Evolutionary conservation across 495 filamentous ascomycete species (phyloP), one percentile per base, ranked within the genome.

Genomic region (Aspergillus nanangensis): DNA sequence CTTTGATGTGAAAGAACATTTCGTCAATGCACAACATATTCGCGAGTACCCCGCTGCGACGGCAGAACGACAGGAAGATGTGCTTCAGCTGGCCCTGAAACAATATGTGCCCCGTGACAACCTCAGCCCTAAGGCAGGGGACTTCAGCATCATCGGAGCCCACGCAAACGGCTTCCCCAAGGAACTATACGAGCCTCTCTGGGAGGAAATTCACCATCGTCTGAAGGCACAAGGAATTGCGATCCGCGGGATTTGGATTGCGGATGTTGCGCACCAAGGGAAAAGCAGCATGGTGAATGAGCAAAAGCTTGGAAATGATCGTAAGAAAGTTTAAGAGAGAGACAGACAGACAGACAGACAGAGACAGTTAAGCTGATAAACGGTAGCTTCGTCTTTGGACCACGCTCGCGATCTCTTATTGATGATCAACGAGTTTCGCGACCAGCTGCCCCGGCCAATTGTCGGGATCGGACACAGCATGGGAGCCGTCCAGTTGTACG

Each of bases 181-280:
- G 45, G 46, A 48, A 31, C 21, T 42, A 5, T 48, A 48, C 31
- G 46, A 48, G 32, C 46, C 46, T 3, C 21, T 48, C 1, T 48
- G 46, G 46, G 46, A 42, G 10, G 46, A 48, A 8, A 35, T 48
- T 15, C 10, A 20, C 13, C 8, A 25, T 11, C 14, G 20, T 10
- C 42, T 15, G 5, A 20, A 40, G n/a, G 33, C 24, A 9, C n/a
- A 33, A 17, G 27, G 31, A 14, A 4, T 42, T 8, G 31, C 19
- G 14, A 48, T 48, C 21, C 46, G 46, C 18, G 20, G 38, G 1
- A 48, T 48, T 15, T 48, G 46, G 46, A 48, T 48, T 15, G 46
- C 46, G 5, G 46, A 48, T 14, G 33, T 41, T 4, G 19, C 39
- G n/a, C 33, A 31, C 24, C 32, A 34, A 27, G 46, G 46, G n/a